Percentiles rank a stretch among this genome's conserved stretches.
Evolutionary conservation across 768 basidiomycete species (phyloP).

Genomic region (Calvatia gigantea): DNA sequence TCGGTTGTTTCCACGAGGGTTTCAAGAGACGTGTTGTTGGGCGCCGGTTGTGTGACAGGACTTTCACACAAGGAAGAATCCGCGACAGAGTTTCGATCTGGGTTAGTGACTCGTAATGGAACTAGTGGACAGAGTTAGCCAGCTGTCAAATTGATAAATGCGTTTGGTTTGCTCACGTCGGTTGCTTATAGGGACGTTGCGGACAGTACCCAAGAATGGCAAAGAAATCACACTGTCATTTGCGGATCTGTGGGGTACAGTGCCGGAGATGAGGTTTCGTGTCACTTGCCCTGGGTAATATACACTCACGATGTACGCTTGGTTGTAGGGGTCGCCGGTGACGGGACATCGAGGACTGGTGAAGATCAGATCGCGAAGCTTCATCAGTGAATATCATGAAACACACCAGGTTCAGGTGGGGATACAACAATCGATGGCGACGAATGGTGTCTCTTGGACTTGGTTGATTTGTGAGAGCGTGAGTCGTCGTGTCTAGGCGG

Average conservation of each 20-base stretch:
- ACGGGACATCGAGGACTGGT: not conserved
- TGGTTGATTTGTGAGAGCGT: conserved; percentile 7
- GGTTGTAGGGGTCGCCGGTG: conserved; percentile 2
- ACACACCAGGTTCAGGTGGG: conserved; percentile 6
- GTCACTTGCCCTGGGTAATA: not conserved
- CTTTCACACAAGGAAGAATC: conserved; percentile 29
- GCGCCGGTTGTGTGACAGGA: conserved; percentile 3
- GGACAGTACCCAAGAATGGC: conserved; percentile 43
- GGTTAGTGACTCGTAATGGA: conserved; percentile 36
- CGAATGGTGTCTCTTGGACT: conserved; percentile 3
- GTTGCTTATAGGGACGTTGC: conserved; percentile 44
- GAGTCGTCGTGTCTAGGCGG: conserved; percentile 1
- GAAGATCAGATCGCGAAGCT: not conserved
- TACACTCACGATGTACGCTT: conserved; percentile 4
- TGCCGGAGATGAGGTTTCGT: conserved; percentile 14
- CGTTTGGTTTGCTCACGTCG: conserved; percentile 30
- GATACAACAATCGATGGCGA: conserved; percentile 11
- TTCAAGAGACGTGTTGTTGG: not conserved
- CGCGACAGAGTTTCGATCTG: conserved; percentile 26
- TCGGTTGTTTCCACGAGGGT: conserved; percentile 9
- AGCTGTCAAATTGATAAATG: not conserved
- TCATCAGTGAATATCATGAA: not conserved
- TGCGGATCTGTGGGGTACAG: conserved; percentile 34
- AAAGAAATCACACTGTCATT: conserved; percentile 46
- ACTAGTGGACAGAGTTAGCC: conserved; percentile 22